Base-by-base conservation (phyloP, 306 rosid genomes). In the Vigna unguiculata region DNA sequence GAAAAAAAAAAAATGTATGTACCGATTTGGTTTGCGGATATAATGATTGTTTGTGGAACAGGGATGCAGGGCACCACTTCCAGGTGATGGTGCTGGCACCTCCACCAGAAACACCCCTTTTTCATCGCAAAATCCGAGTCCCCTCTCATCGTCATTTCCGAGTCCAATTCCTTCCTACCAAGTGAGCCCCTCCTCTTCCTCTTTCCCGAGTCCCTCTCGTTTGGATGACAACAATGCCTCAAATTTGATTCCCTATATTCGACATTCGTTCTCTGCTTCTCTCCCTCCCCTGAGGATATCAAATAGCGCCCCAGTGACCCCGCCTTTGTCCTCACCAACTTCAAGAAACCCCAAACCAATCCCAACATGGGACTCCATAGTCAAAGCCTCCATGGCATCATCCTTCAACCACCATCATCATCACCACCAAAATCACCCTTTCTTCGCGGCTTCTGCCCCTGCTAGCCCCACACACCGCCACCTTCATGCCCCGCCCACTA, bases 271-370 rank as follows among this genome's bases (percentile, higher is more conserved):
- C 60, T 96, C 98, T 0, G 76, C 83, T 0, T 83, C 93, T 36
- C 95, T 91, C 17, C 95, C 95, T 68, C 95, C 96, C 59, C 85
- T 91, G 10, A 85, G 97, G 78, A 94, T 94, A 84, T 94, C 98
- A 43, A 94, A 85, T 65, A 91, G 96, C 16, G 98, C 97, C 34
- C 98, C 98, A 19, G 97, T 94, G 0, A 94, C 98, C 6, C 97
- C 98, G 2, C 98, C 97, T 3, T 75, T 89, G 52, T 90, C 91
- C 0, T 94, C 98, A 43, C 98, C 98, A 30, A 89, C 91, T 45
- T 92, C 97, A 1, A 90, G 88, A 71, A 88, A 88, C 60, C 87
- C 89, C 21, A 91, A 90, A 67, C 92, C 90, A 30, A 86, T 92
- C 61, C 97, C 97, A 11, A 92, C 83, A 45, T 95, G 99, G 99